phyloP scores from a whole-genome alignment of 2,329 filamentous ascomycete species.

The Pseudophaeomoniella oleicola region DNA sequence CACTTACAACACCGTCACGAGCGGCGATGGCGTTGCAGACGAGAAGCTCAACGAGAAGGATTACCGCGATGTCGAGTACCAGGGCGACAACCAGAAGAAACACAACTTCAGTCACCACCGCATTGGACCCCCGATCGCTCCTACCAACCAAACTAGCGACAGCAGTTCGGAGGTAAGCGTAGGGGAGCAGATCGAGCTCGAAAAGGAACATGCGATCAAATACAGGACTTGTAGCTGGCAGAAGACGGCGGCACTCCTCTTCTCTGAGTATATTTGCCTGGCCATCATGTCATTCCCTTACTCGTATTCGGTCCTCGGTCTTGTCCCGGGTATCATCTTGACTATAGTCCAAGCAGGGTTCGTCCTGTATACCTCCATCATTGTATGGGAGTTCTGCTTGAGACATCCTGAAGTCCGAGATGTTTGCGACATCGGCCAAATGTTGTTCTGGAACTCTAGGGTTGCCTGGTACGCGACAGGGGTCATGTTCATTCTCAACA shows the following conservation, averaged over 20 bases:
- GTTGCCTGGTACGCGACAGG: conserved; percentile 57
- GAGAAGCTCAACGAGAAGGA: conserved; percentile 4
- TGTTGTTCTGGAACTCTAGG: conserved; percentile 74
- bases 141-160: conserved; percentile 20
- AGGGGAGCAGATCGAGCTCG: conserved; percentile 58
- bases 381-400: conserved; percentile 68
- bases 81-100: conserved; percentile 8
- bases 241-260: conserved; percentile 81
- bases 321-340: conserved; percentile 74
- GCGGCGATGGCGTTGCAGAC: conserved; percentile 1
- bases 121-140: conserved; percentile 10
- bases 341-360: conserved; percentile 63
- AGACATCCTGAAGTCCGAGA: conserved; percentile 83
- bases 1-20: conserved; percentile 6
- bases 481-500: conserved; percentile 85
- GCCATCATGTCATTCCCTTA: conserved; percentile 92
- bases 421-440: conserved; percentile 90
- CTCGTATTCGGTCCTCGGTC: conserved; percentile 75
- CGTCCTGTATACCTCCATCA: conserved; percentile 70
- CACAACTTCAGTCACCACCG: conserved; percentile 8
- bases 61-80: conserved; percentile 4
- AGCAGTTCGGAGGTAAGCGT: conserved; percentile 27
- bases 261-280: conserved; percentile 90
- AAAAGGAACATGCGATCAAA: conserved; percentile 67
- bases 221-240: conserved; percentile 91